Conservation (phyloP, 2,329 filamentous ascomycete species). For the Neophaeococcomyces mojaviensis region DNA sequence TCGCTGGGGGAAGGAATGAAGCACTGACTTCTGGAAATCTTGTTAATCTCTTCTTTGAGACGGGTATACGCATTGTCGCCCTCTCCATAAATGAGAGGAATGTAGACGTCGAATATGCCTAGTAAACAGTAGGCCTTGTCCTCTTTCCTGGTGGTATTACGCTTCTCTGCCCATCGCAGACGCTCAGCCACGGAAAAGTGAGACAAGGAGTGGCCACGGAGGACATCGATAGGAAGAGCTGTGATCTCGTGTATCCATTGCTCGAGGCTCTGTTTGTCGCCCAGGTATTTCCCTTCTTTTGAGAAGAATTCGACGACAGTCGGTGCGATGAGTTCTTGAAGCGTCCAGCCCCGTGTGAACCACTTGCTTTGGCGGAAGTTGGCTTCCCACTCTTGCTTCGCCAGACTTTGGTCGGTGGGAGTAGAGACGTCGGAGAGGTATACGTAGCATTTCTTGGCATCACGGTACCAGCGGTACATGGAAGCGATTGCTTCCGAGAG, state of each 20-base stretch:
- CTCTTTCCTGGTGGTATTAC: slow-evolving; percentile 30
- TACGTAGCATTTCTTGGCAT: slow-evolving; percentile 14
- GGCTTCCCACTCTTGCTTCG: background rate
- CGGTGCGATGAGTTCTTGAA: slow-evolving; percentile 11
- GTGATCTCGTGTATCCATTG: slow-evolving; percentile 7
- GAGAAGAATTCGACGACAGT: slow-evolving; percentile 5
- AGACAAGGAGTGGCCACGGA: slow-evolving; percentile 5
- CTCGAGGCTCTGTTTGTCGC: slow-evolving; percentile 4
- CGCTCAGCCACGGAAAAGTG: slow-evolving; percentile 23
- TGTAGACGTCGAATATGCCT: slow-evolving; percentile 39
- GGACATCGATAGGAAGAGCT: slow-evolving; percentile 4
- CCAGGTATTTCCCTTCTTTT: slow-evolving; percentile 1
- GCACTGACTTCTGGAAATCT: too few relatives aligned
- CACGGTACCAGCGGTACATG: slow-evolving; percentile 23
- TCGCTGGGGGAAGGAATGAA: too few relatives aligned
- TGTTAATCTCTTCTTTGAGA: slow-evolving; percentile 18
- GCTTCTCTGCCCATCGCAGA: slow-evolving; percentile 35
- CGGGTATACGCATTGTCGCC: slow-evolving; percentile 22
- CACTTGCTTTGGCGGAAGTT: too few relatives aligned
- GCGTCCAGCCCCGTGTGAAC: background rate
- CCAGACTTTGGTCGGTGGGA: too few relatives aligned
- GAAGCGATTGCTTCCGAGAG: slow-evolving; percentile 20
- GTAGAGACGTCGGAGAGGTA: slow-evolving; percentile 9
- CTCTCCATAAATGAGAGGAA: slow-evolving; percentile 39
- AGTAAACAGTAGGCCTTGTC: slow-evolving; percentile 40